phyloP scores from a whole-genome alignment of 345 rosid species.

The Linum tenue region DNA sequence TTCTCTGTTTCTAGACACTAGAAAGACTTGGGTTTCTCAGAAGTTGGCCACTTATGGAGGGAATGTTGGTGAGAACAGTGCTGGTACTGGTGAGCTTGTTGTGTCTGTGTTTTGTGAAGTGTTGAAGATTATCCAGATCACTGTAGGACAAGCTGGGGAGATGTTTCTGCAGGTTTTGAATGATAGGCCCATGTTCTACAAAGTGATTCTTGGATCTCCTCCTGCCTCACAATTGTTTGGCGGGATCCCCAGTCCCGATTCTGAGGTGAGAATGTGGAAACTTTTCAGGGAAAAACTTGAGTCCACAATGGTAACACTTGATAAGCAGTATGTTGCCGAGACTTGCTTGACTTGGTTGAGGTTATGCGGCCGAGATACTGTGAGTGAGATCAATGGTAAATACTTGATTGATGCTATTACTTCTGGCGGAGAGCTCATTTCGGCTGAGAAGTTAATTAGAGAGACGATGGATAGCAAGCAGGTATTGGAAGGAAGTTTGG shows the following conservation, averaged over 20 bases:
- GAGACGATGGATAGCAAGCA: constrained; percentile 77
- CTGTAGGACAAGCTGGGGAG: constrained; percentile 77
- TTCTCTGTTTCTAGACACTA: constrained; percentile 62
- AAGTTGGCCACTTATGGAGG: constrained; percentile 41
- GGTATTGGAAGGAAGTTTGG: constrained; percentile 80
- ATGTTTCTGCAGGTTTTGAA: constrained; percentile 78
- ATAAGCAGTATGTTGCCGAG: constrained; percentile 44
- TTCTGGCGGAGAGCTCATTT: constrained; percentile 66
- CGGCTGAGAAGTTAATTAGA: constrained; percentile 69
- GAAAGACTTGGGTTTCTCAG: constrained; percentile 71
- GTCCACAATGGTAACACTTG: constrained; percentile 43
- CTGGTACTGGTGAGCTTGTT: constrained; percentile 17
- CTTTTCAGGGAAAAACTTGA: constrained; percentile 72
- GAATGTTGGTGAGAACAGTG: constrained; percentile 18
- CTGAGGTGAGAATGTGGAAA: constrained; percentile 87
- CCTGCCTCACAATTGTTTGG: constrained; percentile 93
- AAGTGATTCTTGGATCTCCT: constrained; percentile 70
- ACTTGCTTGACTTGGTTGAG: constrained; percentile 78
- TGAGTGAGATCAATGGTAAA: constrained; percentile 54
- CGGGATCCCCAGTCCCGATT: constrained; percentile 89
- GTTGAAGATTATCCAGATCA: constrained; percentile 63
- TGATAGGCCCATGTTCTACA: constrained; percentile 84
- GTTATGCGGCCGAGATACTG: constrained; percentile 51
- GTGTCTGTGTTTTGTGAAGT: constrained; percentile 66
- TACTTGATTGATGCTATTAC: constrained; percentile 55